Base-by-base conservation (phyloP, 257 asterid genomes). In the Forsythia suspensa region DNA sequence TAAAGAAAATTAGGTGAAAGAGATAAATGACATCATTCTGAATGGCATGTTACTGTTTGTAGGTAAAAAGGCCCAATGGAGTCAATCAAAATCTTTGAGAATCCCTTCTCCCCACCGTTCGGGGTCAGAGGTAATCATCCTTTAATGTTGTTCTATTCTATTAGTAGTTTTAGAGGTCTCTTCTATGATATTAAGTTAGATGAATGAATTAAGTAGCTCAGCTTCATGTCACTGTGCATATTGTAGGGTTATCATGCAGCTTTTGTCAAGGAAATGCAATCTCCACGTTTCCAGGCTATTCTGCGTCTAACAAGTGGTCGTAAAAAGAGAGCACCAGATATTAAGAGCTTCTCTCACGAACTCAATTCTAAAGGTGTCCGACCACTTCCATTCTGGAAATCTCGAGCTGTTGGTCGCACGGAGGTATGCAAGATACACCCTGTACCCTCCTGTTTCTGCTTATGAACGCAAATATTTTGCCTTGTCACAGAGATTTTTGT, bases 281-380 rank as follows among this genome's bases (percentile, higher is more conserved):
- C 99, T 79, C 99, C 99, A 36, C 93, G 99, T 70, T 92, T 89
- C 88, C 98, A 94, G 83, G 98, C 98, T 38, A 84, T 96, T 83
- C 78, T 94, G 80, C 98, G 97, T 16, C 79, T 91, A 76, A 96
- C 99, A 18, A 93, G 97, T 81, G 95, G 96, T 73, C 94, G 88
- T 36, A 88, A 84, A 71, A 92, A 84, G 84, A 87, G 89, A 81
- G 87, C 77, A 46, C 88, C 90, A 13, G 97, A 96, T 37, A 85
- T 94, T 73, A 96, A 92, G 83, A 92, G 98, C 90, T 94, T 96
- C 87, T 96, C 99, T 52, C 99, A 96, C 81, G 99, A 96, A 70
- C 94, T 96, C 43, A 90, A 96, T 78, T 92, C 98, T 72, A 96
- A 88, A 87, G 98, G 99, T 79, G 99, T 91, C 78, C 87, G 94